Conservation (phyloP, 169 alveolate species). For the Cryptosporidium canis region DNA sequence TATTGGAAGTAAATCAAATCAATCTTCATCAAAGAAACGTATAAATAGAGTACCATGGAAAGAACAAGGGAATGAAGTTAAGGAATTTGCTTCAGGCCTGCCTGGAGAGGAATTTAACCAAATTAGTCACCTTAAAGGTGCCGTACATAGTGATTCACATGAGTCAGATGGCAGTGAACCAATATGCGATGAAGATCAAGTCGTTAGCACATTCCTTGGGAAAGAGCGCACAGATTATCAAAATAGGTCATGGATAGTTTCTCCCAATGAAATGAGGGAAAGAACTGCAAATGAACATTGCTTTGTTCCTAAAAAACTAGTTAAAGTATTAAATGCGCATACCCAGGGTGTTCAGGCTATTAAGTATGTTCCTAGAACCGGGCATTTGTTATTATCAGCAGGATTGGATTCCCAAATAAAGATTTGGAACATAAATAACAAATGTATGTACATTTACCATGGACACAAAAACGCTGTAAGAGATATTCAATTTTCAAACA, state of each 20-base stretch:
- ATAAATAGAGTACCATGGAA: slow-evolving; percentile 39
- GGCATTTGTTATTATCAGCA: slow-evolving; percentile 92
- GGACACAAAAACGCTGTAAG: slow-evolving; percentile 96
- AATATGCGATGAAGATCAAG: background rate
- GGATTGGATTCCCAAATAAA: slow-evolving; percentile 92
- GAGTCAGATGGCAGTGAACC: background rate
- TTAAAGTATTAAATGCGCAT: slow-evolving; percentile 92
- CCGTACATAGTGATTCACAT: too few relatives aligned
- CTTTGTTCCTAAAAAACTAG: slow-evolving; percentile 92
- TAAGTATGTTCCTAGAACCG: slow-evolving; percentile 92
- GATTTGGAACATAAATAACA: slow-evolving; percentile 92
- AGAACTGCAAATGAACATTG: slow-evolving; percentile 75
- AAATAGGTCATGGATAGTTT: slow-evolving; percentile 46
- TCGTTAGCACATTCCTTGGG: slow-evolving; percentile 55
- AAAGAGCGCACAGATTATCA: slow-evolving; percentile 41
- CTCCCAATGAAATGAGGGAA: slow-evolving; percentile 51
- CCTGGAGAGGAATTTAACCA: background rate
- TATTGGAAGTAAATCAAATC: background rate
- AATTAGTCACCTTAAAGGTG: background rate
- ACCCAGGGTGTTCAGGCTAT: slow-evolving; percentile 92
- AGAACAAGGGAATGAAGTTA: background rate
- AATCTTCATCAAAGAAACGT: background rate
- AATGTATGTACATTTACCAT: slow-evolving; percentile 91
- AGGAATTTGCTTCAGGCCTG: background rate
- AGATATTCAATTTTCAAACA: slow-evolving; percentile 87